Evolutionary conservation across 2,329 filamentous ascomycete genomes (phyloP), one percentile per base, ranked within the genome.

Genomic region (Lasiodiplodia citricola): DNA sequence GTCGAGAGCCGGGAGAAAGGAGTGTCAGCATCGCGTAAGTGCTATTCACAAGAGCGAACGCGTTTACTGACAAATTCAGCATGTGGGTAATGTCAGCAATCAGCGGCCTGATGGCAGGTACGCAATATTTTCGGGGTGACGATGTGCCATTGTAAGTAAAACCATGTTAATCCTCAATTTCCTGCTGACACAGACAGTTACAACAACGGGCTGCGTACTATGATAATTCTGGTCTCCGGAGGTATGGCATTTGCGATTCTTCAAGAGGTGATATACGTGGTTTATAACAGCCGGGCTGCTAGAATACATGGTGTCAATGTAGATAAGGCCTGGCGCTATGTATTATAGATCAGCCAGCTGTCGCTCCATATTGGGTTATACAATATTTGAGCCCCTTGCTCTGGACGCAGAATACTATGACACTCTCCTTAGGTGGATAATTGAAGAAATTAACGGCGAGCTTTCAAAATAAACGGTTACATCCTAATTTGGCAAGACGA

Each of bases 41-140:
- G 7, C 21, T n/a, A 7, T 37, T 16, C 14, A 11, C 38, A 4
- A 28, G 38, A 47, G 2, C 8, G 16, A 21, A 11, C 2, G n/a
- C 25, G 14, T 5, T 3, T 14, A 67, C 68, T 70, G 51, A 18
- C 13, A 2, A 11, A 18, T 23, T 0, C 0, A 65, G 60, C 11
- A 80, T 83, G 82, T 81, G 79, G 79, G 84, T 86, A 2, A 86
- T 86, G 84, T 80, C 77, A n/a, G 83, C 84, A 3, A 86, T 84
- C 8, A 80, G 75, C 14, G 84, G 85, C 0, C 70, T 86, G 66
- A 85, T 86, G 83, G 82, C 81, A 0, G 84, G 85, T 0, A 82
- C 84, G 10, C 84, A 85, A 70, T 85, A 85, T 47, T 86, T 85
- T 66, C 79, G 80, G 25, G 78, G 73, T 1, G 73, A 77, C 13